These are phyloP conservation scores for Metarhizium robertsii DNA, from an alignment of 2,329 filamentous ascomycete species.

Conservation along the genomic window DNA sequence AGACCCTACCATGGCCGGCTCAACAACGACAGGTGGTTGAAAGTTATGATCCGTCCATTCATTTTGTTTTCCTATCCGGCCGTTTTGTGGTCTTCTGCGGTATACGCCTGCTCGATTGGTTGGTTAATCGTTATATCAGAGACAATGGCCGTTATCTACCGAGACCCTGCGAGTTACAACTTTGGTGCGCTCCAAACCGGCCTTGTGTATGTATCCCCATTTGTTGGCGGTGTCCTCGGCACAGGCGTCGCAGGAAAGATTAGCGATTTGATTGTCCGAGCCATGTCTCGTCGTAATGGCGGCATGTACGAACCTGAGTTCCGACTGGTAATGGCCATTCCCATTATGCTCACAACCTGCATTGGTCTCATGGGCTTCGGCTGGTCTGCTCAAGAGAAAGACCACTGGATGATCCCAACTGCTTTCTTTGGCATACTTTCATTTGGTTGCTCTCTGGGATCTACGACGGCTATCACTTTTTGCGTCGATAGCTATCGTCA, in stretches of 20 bases:
- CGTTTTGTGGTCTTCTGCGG: slow-evolving; percentile 76
- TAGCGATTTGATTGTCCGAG: slow-evolving; percentile 75
- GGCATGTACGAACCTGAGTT: slow-evolving; percentile 95
- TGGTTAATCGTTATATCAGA: slow-evolving; percentile 96
- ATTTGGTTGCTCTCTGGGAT: slow-evolving; percentile 84
- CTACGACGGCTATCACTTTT: slow-evolving; percentile 88
- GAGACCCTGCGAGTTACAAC: slow-evolving; percentile 59
- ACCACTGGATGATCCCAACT: slow-evolving; percentile 86
- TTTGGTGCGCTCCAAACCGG: slow-evolving; percentile 76
- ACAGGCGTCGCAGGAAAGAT: slow-evolving; percentile 84
- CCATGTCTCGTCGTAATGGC: slow-evolving; percentile 77
- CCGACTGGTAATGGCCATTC: slow-evolving; percentile 76
- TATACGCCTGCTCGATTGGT: slow-evolving; percentile 82
- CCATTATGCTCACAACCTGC: slow-evolving; percentile 67
- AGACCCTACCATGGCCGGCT: slow-evolving; percentile 71
- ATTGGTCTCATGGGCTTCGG: slow-evolving; percentile 91
- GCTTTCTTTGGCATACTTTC: slow-evolving; percentile 87
- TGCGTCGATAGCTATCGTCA: slow-evolving; percentile 88
- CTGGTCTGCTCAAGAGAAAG: slow-evolving; percentile 70
- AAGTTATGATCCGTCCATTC: slow-evolving; percentile 70
- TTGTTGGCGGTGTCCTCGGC: slow-evolving; percentile 81
- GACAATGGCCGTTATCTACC: slow-evolving; percentile 72
- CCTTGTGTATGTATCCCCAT: slow-evolving; percentile 82
- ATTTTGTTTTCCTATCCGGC: slow-evolving; percentile 81
- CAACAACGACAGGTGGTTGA: slow-evolving; percentile 67